phyloP scores from a whole-genome alignment of 1,284 basidiomycete species.

The Schizophyllum amplum region DNA sequence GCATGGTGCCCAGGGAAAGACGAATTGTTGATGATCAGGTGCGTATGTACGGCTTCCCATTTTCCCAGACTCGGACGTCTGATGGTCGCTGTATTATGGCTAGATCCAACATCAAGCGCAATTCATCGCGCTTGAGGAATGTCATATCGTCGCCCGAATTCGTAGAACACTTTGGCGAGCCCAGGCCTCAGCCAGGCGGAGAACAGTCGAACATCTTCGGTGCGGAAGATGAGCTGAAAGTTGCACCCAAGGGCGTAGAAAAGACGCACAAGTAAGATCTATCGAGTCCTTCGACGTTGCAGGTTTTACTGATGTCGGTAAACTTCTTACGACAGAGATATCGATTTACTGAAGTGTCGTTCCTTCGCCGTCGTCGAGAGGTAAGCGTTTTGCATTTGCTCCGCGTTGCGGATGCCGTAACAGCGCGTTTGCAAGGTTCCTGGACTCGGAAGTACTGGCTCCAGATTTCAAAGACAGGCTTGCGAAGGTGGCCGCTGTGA shows the following conservation, averaged over 20 bases:
- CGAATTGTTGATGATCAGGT: slow-evolving; percentile 71
- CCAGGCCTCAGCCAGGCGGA: slow-evolving; percentile 55
- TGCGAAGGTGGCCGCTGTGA: slow-evolving; percentile 42
- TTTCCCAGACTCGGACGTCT: neutral
- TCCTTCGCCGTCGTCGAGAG: slow-evolving; percentile 63
- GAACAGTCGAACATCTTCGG: slow-evolving; percentile 72
- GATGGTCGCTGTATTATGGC: neutral
- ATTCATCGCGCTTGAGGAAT: slow-evolving; percentile 55
- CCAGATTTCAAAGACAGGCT: slow-evolving; percentile 62
- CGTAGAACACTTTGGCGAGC: slow-evolving; percentile 63
- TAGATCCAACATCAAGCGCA: slow-evolving; percentile 59
- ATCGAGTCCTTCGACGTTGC: too few relatives aligned
- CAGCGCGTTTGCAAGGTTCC: too few relatives aligned
- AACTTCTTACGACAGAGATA: slow-evolving; percentile 47
- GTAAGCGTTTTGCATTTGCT: slow-evolving; percentile 36
- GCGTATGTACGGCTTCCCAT: slow-evolving; percentile 9
- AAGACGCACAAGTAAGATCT: slow-evolving; percentile 66
- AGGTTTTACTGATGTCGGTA: too few relatives aligned
- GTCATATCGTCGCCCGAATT: slow-evolving; percentile 62
- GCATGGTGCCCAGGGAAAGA: slow-evolving; percentile 79
- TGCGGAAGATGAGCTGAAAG: slow-evolving; percentile 73
- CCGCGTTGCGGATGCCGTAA: neutral
- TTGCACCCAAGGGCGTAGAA: slow-evolving; percentile 81
- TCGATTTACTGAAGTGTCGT: slow-evolving; percentile 80
- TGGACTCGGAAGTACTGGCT: slow-evolving; percentile 64